Evolutionary conservation across 2,329 filamentous ascomycete genomes (phyloP).

Genomic region (Pseudopyricularia cyperi): DNA sequence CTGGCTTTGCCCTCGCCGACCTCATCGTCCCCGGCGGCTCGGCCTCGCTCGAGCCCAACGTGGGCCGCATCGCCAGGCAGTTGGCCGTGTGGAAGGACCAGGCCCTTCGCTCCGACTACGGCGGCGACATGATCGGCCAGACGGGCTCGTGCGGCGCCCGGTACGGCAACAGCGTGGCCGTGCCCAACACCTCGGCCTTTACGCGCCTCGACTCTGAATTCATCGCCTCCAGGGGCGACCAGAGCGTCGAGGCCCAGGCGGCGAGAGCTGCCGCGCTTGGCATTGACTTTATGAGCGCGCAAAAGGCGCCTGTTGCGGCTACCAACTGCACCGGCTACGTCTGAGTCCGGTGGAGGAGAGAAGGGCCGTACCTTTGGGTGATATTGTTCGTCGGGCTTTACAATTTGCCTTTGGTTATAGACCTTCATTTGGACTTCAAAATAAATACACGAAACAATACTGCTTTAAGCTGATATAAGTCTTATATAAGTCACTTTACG

Average conservation of each 20-base stretch:
- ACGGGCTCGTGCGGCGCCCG: background rate
- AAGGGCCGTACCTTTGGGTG: too few species aligned
- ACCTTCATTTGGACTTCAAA: too few species aligned
- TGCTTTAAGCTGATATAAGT: too few species aligned
- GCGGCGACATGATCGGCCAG: background rate
- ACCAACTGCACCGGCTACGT: background rate
- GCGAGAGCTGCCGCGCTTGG: background rate
- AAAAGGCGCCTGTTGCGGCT: background rate
- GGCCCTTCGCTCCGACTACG: slow-evolving; percentile 2
- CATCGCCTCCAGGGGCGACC: background rate
- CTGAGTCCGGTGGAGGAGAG: too few species aligned
- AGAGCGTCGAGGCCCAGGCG: background rate
- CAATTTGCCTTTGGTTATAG: too few species aligned
- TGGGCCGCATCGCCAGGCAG: slow-evolving; percentile 1
- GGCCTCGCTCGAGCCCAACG: background rate
- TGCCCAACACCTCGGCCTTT: background rate
- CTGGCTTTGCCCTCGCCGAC: background rate
- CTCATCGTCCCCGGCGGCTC: slow-evolving; percentile 1
- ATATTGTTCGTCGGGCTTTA: too few species aligned
- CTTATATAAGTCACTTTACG: too few species aligned
- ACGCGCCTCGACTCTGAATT: background rate
- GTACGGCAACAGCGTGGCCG: background rate
- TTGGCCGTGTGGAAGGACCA: background rate
- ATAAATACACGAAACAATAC: too few species aligned
- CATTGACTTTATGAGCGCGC: background rate